Evolutionary conservation across 441 rosid genomes (phyloP), one percentile per base, ranked within the genome.

Genomic region (Hura crepitans): DNA sequence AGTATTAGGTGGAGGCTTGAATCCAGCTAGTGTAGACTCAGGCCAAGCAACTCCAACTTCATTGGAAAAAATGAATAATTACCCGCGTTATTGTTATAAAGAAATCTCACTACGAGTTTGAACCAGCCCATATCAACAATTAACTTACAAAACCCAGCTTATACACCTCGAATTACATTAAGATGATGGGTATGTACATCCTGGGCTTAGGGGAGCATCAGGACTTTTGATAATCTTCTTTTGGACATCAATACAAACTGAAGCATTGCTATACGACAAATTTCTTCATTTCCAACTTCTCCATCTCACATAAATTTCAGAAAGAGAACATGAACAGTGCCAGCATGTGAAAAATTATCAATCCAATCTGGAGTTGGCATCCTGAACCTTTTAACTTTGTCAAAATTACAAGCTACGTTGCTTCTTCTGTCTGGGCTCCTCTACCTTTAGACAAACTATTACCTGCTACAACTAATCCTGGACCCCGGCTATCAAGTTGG

Each of bases 401-500:
- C 84, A 18, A 79, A 73, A 23, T 81, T 75, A 46, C 81, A n/a
- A 75, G 12, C 46, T 42, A 12, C 14, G 49, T 60, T 64, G 72
- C 68, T 62, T 13, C 68, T 68, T 74, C 55, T 80, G 37, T 69
- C 78, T 47, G 71, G 65, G 64, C 51, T 57, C 59, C 46, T 69
- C 47, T 67, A 42, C 73, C 79, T 74, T 68, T 75, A 43, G 69
- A 84, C n/a, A 72, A 57, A 58, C 62, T 33, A n/a, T n/a, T n/a
- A n/a, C n/a, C n/a, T 62, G 77, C 65, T 33, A 63, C 11, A 6
- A 69, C 74, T 47, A 82, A 79, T 65, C 73, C 76, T 37, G 85
- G 78, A 39, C 78, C 37, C 57, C 70, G 72, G 62, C 84, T 80
- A 1, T 90, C 85, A 23, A 87, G 85, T 78, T 86, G 96, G 77